phyloP scores from a whole-genome alignment of 495 filamentous ascomycete genomes.

The Penicillium riverlandense region DNA sequence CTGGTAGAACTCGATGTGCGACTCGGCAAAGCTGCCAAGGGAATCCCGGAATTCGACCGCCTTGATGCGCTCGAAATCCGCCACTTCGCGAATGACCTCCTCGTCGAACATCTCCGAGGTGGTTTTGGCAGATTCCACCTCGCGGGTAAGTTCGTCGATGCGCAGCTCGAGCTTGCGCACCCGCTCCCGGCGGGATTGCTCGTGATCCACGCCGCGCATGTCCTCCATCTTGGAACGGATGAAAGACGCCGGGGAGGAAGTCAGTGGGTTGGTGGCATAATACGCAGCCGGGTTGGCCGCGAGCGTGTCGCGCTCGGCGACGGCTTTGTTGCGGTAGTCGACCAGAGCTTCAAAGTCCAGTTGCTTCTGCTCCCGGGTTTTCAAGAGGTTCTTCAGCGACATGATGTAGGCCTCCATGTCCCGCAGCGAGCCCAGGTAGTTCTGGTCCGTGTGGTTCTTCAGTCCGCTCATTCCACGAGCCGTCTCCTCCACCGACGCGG shows the following conservation, averaged over 20 bases:
- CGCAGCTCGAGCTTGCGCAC: constrained; percentile 83
- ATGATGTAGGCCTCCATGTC: constrained; percentile 92
- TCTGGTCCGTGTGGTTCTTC: constrained; percentile 90
- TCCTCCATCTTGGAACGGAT: constrained; percentile 94
- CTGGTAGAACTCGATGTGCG: constrained; percentile 81
- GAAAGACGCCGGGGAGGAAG: constrained; percentile 71
- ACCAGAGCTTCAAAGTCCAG: constrained; percentile 94
- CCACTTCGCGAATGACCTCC: constrained; percentile 85
- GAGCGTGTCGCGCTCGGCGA: constrained; percentile 79
- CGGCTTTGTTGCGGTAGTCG: constrained; percentile 87
- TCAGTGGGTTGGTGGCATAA: constrained; percentile 51
- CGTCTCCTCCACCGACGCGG: constrained; percentile 77
- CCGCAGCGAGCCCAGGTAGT: constrained; percentile 82
- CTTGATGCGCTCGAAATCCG: constrained; percentile 95
- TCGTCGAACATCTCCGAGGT: constrained; percentile 86
- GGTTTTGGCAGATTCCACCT: constrained; percentile 78
- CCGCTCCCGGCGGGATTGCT: constrained; percentile 78
- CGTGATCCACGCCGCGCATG: constrained; percentile 93
- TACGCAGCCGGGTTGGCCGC: constrained; percentile 53
- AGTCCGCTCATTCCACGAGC: constrained; percentile 63
- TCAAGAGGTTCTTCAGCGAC: constrained; percentile 78
- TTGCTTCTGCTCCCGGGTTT: constrained; percentile 93
- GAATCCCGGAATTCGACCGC: constrained; percentile 84
- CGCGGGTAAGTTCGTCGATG: constrained; percentile 81
- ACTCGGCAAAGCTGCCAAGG: constrained; percentile 72